Evolutionary conservation across 306 rosid genomes (phyloP).

Genomic region (Pterocarpus macrocarpus): DNA sequence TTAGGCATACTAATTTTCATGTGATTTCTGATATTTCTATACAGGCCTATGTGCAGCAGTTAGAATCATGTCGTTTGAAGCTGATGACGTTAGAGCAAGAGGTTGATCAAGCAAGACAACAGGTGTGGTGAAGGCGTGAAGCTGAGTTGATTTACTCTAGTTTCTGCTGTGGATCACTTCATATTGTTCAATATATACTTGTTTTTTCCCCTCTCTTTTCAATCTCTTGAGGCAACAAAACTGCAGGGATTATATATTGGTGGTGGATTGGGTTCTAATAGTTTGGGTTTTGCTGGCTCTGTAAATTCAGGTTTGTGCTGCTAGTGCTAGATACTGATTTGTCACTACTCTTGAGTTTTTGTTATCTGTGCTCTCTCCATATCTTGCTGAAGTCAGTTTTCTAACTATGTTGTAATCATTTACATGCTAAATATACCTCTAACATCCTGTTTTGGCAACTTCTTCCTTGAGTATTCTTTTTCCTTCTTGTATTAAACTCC

Average conservation of each 20-base stretch:
- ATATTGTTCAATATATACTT: slow-evolving; percentile 21
- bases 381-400: not conserved
- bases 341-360: slow-evolving; percentile 14
- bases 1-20: slow-evolving; percentile 29
- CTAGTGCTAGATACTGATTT: slow-evolving; percentile 40
- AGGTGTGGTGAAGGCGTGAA: slow-evolving; percentile 54
- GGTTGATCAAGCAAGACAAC: slow-evolving; percentile 75
- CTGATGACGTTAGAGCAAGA: slow-evolving; percentile 84
- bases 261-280: slow-evolving; percentile 62
- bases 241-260: slow-evolving; percentile 76
- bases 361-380: slow-evolving; percentile 26
- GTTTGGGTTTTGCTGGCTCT: slow-evolving; percentile 65
- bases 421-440: slow-evolving; percentile 1
- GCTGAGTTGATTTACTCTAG: slow-evolving; percentile 34
- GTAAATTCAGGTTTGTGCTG: slow-evolving; percentile 70
- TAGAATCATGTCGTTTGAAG: slow-evolving; percentile 90
- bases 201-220: not conserved
- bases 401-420: not conserved
- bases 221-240: slow-evolving; percentile 44
- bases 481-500: slow-evolving; percentile 10
- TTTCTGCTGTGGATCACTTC: slow-evolving; percentile 31
- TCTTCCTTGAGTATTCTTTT: slow-evolving; percentile 17
- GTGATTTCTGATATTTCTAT: slow-evolving; percentile 48
- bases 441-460: not conserved
- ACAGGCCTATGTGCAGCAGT: slow-evolving; percentile 91